These are phyloP conservation scores for Begonia peltatifolia DNA, from an alignment of 306 rosid species.

Conservation along the genomic window DNA sequence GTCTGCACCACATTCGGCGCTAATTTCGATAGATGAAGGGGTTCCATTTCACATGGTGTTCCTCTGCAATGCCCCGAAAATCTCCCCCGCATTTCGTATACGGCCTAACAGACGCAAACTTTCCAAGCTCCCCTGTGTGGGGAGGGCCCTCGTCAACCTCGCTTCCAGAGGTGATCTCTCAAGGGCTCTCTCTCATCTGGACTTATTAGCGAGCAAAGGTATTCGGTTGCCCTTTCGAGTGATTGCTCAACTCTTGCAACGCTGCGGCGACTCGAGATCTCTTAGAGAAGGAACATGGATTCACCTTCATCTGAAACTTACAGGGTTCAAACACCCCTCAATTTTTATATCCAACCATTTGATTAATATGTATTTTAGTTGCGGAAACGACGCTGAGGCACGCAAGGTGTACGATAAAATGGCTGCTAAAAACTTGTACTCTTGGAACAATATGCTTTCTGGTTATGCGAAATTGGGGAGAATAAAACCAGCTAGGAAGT, in stretches of 20 bases:
- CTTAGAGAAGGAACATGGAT: slow-evolving; percentile 41
- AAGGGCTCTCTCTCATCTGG: slow-evolving; percentile 56
- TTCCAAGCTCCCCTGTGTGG: slow-evolving; percentile 36
- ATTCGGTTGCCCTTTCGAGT: slow-evolving; percentile 50
- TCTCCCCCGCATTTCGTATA: slow-evolving; percentile 1
- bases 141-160: slow-evolving; percentile 28
- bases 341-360: slow-evolving; percentile 51
- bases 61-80: slow-evolving; percentile 47
- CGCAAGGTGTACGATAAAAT: slow-evolving; percentile 71
- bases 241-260: slow-evolving; percentile 45
- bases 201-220: slow-evolving; percentile 38
- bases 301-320: slow-evolving; percentile 57
- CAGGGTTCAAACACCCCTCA: slow-evolving; percentile 52
- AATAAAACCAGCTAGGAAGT: slow-evolving; percentile 35
- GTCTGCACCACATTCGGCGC: slow-evolving; percentile 2
- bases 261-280: slow-evolving; percentile 32
- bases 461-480: slow-evolving; percentile 63
- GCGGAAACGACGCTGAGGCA: slow-evolving; percentile 41
- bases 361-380: slow-evolving; percentile 44
- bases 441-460: slow-evolving; percentile 80
- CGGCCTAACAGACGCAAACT: slow-evolving; percentile 14
- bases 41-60: slow-evolving; percentile 18
- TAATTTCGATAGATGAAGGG: slow-evolving; percentile 24
- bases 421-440: slow-evolving; percentile 53
- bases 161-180: slow-evolving; percentile 30